Percentiles rank a stretch among this genome's conserved stretches.
Conservation (phyloP, 1,284 basidiomycete genomes). For the Ustilago tritici region DNA sequence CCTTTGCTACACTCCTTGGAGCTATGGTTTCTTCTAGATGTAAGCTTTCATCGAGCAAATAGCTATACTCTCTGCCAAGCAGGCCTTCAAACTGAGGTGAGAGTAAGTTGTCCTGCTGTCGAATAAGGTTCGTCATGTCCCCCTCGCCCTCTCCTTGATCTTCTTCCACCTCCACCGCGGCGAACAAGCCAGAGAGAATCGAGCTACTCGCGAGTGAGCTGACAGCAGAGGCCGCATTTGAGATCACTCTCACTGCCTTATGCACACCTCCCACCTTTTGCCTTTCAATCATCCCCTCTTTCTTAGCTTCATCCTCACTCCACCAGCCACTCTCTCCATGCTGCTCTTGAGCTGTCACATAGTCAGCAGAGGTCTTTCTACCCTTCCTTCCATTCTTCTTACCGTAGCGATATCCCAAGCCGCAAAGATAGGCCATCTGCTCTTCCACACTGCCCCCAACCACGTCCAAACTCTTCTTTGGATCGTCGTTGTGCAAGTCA, state of each 20-base stretch:
- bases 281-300: constrained; percentile 14
- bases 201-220: constrained; percentile 21
- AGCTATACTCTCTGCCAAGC: constrained; percentile 34
- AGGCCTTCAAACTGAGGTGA: not conserved
- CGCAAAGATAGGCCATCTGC: constrained; percentile 49
- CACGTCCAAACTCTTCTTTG: not conserved
- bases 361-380: constrained; percentile 16
- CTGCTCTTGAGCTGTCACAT: not conserved
- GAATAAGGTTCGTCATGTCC: constrained; percentile 13
- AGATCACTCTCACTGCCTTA: constrained; percentile 22
- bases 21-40: not conserved
- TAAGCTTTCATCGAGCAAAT: constrained; percentile 21
- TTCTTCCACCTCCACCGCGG: not conserved
- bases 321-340: constrained; percentile 11
- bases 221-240: constrained; percentile 19
- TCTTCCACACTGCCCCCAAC: constrained; percentile 27
- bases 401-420: constrained; percentile 34
- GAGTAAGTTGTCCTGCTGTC: not conserved
- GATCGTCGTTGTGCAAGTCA: not conserved
- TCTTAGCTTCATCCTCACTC: constrained; percentile 11
- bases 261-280: constrained; percentile 5
- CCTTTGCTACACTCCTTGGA: not conserved
- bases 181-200: constrained; percentile 15
- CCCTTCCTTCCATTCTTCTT: constrained; percentile 7
- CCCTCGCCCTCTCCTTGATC: constrained; percentile 10